Percentiles rank a stretch among this genome's conserved stretches.
phyloP scores from a whole-genome alignment of 148 eudicot species.

The Gaultheria prostrata region DNA sequence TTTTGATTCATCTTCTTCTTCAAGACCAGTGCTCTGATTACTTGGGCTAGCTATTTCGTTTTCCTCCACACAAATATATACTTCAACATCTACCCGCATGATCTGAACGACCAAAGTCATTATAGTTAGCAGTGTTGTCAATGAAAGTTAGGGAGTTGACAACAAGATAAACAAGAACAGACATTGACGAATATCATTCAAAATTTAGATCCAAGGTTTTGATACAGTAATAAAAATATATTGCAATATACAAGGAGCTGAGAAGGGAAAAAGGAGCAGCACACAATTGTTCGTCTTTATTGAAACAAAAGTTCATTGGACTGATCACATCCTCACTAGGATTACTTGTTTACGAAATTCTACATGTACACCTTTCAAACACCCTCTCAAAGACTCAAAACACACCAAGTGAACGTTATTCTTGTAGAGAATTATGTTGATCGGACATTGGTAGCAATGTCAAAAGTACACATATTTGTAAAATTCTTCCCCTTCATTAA shows the following conservation, averaged over 20 bases:
- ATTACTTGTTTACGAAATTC: background rate
- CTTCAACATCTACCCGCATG: constrained; percentile 53
- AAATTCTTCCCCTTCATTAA: too few species aligned
- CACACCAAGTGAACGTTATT: too few species aligned
- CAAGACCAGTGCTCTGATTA: constrained; percentile 20
- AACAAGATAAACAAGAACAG: background rate
- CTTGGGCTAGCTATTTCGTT: constrained; percentile 26
- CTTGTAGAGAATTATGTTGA: too few species aligned
- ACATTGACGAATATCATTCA: background rate
- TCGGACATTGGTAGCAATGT: too few species aligned
- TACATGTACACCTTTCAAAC: too few species aligned
- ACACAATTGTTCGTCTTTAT: background rate
- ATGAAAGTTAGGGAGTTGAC: background rate
- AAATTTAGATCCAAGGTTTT: background rate
- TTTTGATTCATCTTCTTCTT: constrained; percentile 10
- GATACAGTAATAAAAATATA: background rate
- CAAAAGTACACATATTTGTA: too few species aligned
- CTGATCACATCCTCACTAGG: background rate
- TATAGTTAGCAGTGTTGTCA: background rate
- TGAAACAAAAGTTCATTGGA: background rate
- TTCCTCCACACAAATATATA: constrained; percentile 48
- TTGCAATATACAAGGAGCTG: background rate
- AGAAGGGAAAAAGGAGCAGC: background rate
- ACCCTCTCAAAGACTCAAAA: too few species aligned
- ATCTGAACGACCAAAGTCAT: constrained; percentile 42